Base-by-base conservation (phyloP, 192 early-diverging fungal genomes). In the Entomortierella chlamydospora region DNA sequence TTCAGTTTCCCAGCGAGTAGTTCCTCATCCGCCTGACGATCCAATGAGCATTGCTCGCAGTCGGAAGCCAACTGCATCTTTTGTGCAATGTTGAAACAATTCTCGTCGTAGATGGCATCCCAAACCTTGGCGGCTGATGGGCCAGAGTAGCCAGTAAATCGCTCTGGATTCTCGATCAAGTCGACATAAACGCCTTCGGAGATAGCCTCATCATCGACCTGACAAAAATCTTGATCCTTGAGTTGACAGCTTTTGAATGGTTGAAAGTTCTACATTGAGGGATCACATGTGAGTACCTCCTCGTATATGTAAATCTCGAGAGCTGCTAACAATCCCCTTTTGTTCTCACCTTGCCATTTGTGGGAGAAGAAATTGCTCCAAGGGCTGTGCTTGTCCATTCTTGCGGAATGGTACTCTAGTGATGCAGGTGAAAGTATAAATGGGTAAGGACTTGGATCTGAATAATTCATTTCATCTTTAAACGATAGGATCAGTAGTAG, bases 101-200 rank as follows among this genome's bases (percentile, higher is more conserved):
- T 99, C 68, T 99, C 94, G 68, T 92, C 84, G 77, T 99, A 99
- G 29, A 99, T 96, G 22, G 95, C 88, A 55, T 89, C 87, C 97
- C 97, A 99, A 17, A 99, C 91, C 33, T 92, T 87, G 42, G 88
- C 87, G 37, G 96, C 91, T 31, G 93, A 91, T n/a, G 92, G 90
- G 58, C 97, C 97, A 18, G 91, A 87, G 68, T 97, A 99, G n/a
- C 95, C 97, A 0, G 97, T 98, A 72, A 95, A 99, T 13, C 96
- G 90, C 77, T 99, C 97, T 11, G 96, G 96, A 60, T 99, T 99
- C 37, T 91, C 90, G 2, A 92, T 61, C 28, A 99, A 83, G 61
- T 99, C 91, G 7, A 99, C 90, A 84, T 94, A 97, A 39, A 93
- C 83, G 28, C 91, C 95, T 22, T 92, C 90, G 70, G 63, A 49